phyloP scores from a whole-genome alignment of 441 rosid species.

The Rhodomyrtus psidioides region DNA sequence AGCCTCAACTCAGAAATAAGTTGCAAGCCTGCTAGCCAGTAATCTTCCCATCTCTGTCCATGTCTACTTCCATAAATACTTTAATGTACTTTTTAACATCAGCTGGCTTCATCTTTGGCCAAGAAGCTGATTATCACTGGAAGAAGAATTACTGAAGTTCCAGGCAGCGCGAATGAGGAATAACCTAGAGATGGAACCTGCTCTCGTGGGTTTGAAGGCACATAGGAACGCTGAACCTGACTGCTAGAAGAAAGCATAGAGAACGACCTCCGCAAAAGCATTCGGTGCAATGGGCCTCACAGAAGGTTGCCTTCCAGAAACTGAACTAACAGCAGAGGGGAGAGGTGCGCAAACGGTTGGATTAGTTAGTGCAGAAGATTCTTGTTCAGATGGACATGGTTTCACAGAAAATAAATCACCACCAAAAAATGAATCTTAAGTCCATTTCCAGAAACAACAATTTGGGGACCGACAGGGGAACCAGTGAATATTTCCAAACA shows the following conservation, averaged over 20 bases:
- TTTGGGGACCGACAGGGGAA: background rate
- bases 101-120: conserved; percentile 86
- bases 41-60: conserved; percentile 84
- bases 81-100: conserved; percentile 80
- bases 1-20: conserved; percentile 86
- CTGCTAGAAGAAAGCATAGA: conserved; percentile 52
- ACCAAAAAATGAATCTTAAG: conserved; percentile 35
- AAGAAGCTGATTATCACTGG: conserved; percentile 42
- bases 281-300: conserved; percentile 55
- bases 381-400: conserved; percentile 36
- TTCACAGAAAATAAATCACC: conserved; percentile 46
- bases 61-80: conserved; percentile 88
- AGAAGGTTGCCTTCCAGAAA: conserved; percentile 44
- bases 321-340: conserved; percentile 36
- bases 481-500: background rate
- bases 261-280: conserved; percentile 51
- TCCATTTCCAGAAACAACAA: conserved; percentile 60
- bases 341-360: conserved; percentile 31
- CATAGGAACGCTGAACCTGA: conserved; percentile 38
- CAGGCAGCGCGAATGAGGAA: conserved; percentile 34
- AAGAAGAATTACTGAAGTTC: conserved; percentile 34
- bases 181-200: conserved; percentile 48
- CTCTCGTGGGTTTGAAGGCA: conserved; percentile 35
- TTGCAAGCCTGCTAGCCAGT: conserved; percentile 87
- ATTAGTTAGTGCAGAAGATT: conserved; percentile 32